phyloP scores from a whole-genome alignment of 1,284 basidiomycete species.

The Microstroma glucosiphilum region DNA sequence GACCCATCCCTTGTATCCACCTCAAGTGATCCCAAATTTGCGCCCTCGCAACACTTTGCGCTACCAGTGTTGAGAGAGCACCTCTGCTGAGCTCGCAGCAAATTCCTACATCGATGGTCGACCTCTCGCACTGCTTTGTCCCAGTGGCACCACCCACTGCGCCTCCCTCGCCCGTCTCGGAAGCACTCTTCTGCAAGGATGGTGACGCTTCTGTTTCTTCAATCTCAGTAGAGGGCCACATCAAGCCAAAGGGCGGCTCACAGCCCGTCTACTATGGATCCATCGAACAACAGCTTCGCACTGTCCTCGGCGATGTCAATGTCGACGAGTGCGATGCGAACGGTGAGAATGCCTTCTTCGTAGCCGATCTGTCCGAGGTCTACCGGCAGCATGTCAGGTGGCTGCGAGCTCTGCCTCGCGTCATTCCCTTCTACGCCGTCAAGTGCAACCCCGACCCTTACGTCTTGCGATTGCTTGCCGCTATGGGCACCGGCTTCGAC shows the following conservation, averaged over 20 bases:
- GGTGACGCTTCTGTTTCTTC: background rate
- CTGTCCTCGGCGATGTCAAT: slow-evolving; percentile 43
- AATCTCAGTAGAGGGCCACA: background rate
- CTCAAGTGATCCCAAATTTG: background rate
- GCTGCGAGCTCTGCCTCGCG: slow-evolving; percentile 64
- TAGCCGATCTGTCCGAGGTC: slow-evolving; percentile 83
- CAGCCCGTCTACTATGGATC: slow-evolving; percentile 36
- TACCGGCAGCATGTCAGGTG: slow-evolving; percentile 81
- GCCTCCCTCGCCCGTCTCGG: slow-evolving; percentile 1
- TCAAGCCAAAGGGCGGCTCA: background rate
- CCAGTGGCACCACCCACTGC: slow-evolving; percentile 3
- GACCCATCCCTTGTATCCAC: slow-evolving; percentile 9
- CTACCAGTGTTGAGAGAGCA: too few relatives aligned
- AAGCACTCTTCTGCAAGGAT: background rate
- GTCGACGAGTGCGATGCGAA: slow-evolving; percentile 56
- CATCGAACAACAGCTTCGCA: slow-evolving; percentile 34
- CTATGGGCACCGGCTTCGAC: slow-evolving; percentile 87
- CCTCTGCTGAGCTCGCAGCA: background rate
- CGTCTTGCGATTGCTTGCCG: slow-evolving; percentile 80
- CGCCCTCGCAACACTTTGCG: too few relatives aligned
- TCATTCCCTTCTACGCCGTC: slow-evolving; percentile 82
- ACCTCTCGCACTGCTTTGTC: background rate
- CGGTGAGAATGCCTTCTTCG: slow-evolving; percentile 91
- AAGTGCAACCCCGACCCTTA: slow-evolving; percentile 98
- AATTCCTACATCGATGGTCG: slow-evolving; percentile 3